Evolutionary conservation across 2,329 filamentous ascomycete species (phyloP), one percentile per base, ranked within the genome.

Genomic region (Dothiorella sarmentorum): DNA sequence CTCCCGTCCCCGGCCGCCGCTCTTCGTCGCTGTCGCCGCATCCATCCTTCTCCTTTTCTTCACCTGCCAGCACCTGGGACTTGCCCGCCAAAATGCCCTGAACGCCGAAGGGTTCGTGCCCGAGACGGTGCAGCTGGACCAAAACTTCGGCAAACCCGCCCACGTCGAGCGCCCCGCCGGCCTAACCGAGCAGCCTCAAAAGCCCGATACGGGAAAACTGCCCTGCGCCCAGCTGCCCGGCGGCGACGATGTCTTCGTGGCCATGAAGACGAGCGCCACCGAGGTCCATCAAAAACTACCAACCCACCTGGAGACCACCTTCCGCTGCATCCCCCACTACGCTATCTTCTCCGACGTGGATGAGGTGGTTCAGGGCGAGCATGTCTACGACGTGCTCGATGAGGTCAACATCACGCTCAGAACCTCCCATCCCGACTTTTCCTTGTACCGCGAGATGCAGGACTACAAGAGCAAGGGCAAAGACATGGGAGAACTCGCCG

Each of bases 191-290:
- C 43, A 43, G 6, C 45, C 45, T 18, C 11, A 31, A 18, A 38
- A 26, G 20, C 24, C 44, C 3, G 44, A 40, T 10, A 33, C 27
- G 15, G 38, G 56, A n/a, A 26, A 42, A 9, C 35, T 43, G 6
- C 56, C 45, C 2, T 73, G 71, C 60, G 65, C 71, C 5, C 66
- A 67, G 44, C 69, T 71, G 38, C 63, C 68, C 31, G 64, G 72
- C 17, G 67, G 67, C 56, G 77, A 83, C 18, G 80, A 85, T 66
- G 69, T 85, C 11, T 75, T 85, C 22, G 78, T 85, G 7, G 74
- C 84, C 15, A 73, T 86, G 63, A 81, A 82, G 61, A 85, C 83
- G 1, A 83, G 83, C 44, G 81, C 83, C 15, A 85, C 82, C 17
- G 83, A 85, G 68, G 78, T 81, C 22, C 75, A 75, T 45, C 77